Percentiles rank a stretch among this genome's conserved stretches.
These are phyloP conservation scores for Choiromyces venosus DNA, from an alignment of 495 filamentous ascomycete genomes.

Conservation along the genomic window DNA sequence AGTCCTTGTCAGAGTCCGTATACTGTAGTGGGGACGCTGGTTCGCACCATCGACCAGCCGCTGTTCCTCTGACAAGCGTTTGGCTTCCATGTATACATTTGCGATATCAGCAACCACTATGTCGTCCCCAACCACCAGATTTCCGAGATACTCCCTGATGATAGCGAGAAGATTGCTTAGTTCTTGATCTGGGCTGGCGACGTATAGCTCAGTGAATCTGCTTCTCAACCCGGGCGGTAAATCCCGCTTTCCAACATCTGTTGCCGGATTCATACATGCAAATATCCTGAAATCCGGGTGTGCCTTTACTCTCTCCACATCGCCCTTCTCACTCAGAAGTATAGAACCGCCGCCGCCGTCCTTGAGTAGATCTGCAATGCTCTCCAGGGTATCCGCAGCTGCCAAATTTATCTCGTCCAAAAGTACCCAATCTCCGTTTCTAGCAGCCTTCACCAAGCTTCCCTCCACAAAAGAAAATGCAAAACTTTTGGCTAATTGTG, in stretches of 20 bases:
- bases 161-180: slow-evolving; percentile 75
- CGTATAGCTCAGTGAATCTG: slow-evolving; percentile 90
- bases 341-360: slow-evolving; percentile 68
- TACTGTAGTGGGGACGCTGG: slow-evolving; percentile 90
- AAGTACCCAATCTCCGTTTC: slow-evolving; percentile 97
- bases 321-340: slow-evolving; percentile 83
- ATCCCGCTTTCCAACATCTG: slow-evolving; percentile 92
- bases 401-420: slow-evolving; percentile 97
- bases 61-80: slow-evolving; percentile 72
- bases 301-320: slow-evolving; percentile 77
- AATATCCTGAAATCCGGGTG: slow-evolving; percentile 95
- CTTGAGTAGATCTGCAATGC: slow-evolving; percentile 78
- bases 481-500: slow-evolving; percentile 71
- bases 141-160: slow-evolving; percentile 77
- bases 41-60: slow-evolving; percentile 86
- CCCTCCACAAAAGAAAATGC: slow-evolving; percentile 95
- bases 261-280: slow-evolving; percentile 98
- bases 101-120: slow-evolving; percentile 70
- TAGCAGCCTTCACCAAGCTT: slow-evolving; percentile 81
- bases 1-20: slow-evolving; percentile 87
- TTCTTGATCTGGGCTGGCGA: slow-evolving; percentile 79
- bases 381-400: slow-evolving; percentile 87
- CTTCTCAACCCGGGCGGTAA: slow-evolving; percentile 76
- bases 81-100: slow-evolving; percentile 77
- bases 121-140: slow-evolving; percentile 58